Base-by-base conservation (phyloP, 805 yeast species). In the Hagleromyces aurorensis region DNA sequence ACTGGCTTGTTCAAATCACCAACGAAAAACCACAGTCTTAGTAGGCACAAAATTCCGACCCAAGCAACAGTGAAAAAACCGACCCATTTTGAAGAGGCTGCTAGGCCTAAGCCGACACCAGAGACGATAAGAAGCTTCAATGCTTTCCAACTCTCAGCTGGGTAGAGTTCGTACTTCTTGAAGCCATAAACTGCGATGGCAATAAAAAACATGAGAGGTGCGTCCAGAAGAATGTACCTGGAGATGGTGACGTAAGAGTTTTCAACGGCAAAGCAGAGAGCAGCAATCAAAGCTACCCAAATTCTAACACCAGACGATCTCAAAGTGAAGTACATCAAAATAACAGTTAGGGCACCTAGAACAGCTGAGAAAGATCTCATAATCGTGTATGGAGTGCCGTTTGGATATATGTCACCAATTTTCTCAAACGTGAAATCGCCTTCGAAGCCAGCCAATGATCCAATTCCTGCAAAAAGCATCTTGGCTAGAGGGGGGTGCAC, bases 401-500 rank as follows among this genome's bases (percentile, higher is more conserved):
- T 53, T 19, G 91, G 85, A 59, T 57, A 80, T 8, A 41, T 61
- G 36, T 70, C 72, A 34, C 86, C 91, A 48, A 82, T 82, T 27
- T 64, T 62, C 43, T 67, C 71, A 48, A 82, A 82, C 30, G 60
- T 66, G 48, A 82, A 82, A 45, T 70, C 71, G 26, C 93, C 91
- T 19, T 65, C 69, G 57, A 75, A 82, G 0, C 89, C 89, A 35
- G 75, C 83, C 8, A 78, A 37, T 18, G 68, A 55, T 1, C 72
- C 84, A 32, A 80, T 70, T 27, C 78, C 80, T 3, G 87, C 91
- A 57, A 68, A 80, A 27, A 82, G 55, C 76, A 82, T 69, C 49
- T 79, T 75, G 21, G 82, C 80, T 43, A 82, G 64, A 4, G 94
- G 94, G 6, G 94, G 93, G 50, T 80, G 82, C 24, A 74, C 78